Evolutionary conservation across 306 rosid species (phyloP).

Genomic region (Morella rubra): DNA sequence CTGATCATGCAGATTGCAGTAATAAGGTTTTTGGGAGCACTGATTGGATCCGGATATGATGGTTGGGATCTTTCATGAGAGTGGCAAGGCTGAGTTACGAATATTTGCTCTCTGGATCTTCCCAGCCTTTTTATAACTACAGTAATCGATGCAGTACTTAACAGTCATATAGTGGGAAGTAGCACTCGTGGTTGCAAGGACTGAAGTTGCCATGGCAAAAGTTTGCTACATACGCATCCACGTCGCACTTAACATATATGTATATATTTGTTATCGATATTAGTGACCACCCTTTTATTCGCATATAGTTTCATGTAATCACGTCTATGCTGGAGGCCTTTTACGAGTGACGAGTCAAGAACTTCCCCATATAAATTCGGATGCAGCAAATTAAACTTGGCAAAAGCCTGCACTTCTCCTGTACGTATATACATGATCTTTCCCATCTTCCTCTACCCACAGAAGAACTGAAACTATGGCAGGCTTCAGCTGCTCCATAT

Average conservation of each 20-base stretch:
- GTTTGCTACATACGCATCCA: not conserved
- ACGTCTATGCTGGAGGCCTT: not conserved
- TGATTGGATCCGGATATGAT: no score
- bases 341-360: not conserved
- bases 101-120: no score
- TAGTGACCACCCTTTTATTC: not conserved
- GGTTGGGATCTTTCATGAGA: no score
- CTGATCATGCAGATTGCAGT: no score
- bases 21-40: no score
- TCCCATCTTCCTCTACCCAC: not conserved
- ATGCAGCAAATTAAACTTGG: not conserved
- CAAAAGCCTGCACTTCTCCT: not conserved
- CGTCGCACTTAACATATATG: no score
- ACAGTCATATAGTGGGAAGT: no score
- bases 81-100: no score
- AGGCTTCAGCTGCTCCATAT: conserved; percentile 13
- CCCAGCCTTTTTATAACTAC: no score
- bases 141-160: no score
- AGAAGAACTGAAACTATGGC: conserved; percentile 19
- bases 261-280: not conserved
- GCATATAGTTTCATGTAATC: not conserved
- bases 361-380: not conserved
- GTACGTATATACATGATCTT: not conserved
- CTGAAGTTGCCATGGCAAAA: not conserved
- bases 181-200: no score